Percentiles rank a stretch among this genome's conserved stretches.
Conservation (phyloP, 345 rosid species). For the Angophora floribunda region DNA sequence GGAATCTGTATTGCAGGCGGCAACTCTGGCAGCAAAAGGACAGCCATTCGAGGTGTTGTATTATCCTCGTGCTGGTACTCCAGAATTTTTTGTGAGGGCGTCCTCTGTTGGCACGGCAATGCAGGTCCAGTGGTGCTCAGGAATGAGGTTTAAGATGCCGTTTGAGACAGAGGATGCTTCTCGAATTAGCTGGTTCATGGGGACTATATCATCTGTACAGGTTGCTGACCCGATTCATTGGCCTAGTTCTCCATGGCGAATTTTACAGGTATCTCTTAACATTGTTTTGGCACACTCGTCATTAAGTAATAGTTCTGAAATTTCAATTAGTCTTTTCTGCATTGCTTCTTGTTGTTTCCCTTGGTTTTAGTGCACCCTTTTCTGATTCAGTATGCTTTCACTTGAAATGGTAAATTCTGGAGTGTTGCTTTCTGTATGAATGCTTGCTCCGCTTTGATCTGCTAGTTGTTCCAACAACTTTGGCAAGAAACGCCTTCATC, state of each 20-base stretch:
- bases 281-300: background rate
- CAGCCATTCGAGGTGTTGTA: conserved; percentile 72
- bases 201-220: conserved; percentile 71
- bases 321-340: background rate
- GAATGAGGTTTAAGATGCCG: conserved; percentile 96
- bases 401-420: background rate
- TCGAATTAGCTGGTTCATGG: conserved; percentile 96
- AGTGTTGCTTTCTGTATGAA: background rate
- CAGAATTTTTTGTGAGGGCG: conserved; percentile 81
- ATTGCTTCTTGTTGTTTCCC: background rate
- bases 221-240: conserved; percentile 70
- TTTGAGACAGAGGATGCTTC: conserved; percentile 94
- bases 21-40: conserved; percentile 47
- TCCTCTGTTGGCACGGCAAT: conserved; percentile 57
- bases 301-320: background rate
- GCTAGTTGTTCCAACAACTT: background rate
- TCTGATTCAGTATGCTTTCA: background rate
- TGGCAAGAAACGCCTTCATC: background rate
- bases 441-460: background rate
- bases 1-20: conserved; percentile 75
- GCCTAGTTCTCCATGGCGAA: conserved; percentile 95
- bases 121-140: conserved; percentile 75
- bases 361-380: background rate
- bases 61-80: conserved; percentile 78
- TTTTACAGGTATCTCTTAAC: conserved; percentile 55